Evolutionary conservation across 2,329 filamentous ascomycete genomes (phyloP).

Genomic region (Purpureocillium takamizusanense): DNA sequence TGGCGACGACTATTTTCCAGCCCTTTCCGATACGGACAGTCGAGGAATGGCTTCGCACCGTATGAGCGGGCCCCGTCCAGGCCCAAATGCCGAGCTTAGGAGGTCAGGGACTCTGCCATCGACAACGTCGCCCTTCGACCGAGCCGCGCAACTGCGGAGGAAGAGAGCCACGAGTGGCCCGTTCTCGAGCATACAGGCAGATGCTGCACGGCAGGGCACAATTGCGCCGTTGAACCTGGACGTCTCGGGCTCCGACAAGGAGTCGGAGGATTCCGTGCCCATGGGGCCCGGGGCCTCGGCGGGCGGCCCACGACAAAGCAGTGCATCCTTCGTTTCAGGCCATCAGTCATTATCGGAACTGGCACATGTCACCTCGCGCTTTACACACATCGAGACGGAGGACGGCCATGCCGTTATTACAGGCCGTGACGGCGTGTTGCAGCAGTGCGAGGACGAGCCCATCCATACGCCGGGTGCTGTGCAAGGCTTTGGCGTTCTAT

Average conservation of each 20-base stretch:
- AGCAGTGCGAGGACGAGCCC: constrained; percentile 83
- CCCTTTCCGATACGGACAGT: constrained; percentile 20
- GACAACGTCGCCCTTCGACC: constrained; percentile 14
- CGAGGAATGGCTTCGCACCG: constrained; percentile 20
- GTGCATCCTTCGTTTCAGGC: constrained; percentile 10
- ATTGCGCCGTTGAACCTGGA: constrained; percentile 23
- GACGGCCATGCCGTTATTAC: constrained; percentile 78
- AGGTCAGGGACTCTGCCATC: constrained; percentile 16
- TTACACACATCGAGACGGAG: constrained; percentile 67
- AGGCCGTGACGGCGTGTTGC: constrained; percentile 62
- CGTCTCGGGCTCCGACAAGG: constrained; percentile 20
- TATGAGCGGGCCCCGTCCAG: constrained; percentile 17
- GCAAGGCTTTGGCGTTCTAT: constrained; percentile 69
- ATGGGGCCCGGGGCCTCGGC: background rate
- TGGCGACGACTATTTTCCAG: constrained; percentile 28
- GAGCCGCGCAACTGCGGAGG: constrained; percentile 14
- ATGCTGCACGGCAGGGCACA: constrained; percentile 29
- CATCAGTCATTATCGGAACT: constrained; percentile 23
- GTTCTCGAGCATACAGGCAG: constrained; percentile 35
- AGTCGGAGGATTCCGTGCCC: constrained; percentile 18
- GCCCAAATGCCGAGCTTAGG: constrained; percentile 17
- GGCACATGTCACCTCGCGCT: constrained; percentile 58
- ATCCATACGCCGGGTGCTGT: constrained; percentile 80
- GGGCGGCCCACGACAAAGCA: constrained; percentile 3
- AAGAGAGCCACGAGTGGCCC: constrained; percentile 27